These are phyloP conservation scores for Trichocomaceae sp. DNA, from an alignment of 2,329 filamentous ascomycete genomes.

Conservation along the genomic window DNA sequence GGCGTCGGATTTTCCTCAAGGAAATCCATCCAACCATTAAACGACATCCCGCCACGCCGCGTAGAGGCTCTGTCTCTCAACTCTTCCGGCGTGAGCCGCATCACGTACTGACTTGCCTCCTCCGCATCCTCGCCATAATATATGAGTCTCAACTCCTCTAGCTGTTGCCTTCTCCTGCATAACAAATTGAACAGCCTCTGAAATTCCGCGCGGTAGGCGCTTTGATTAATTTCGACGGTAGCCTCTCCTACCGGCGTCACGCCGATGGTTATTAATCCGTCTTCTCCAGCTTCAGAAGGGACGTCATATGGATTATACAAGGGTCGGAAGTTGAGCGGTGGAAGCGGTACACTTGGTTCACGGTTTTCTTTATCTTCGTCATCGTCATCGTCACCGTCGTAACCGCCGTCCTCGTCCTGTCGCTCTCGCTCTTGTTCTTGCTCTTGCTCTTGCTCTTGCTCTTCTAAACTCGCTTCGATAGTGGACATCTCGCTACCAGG, in stretches of 20 bases:
- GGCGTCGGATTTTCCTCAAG: too few relatives aligned
- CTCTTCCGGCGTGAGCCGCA: not conserved
- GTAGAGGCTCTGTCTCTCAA: not conserved
- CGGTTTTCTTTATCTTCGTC: not conserved
- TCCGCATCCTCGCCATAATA: not conserved
- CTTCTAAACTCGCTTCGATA: not conserved
- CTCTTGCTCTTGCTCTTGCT: not conserved
- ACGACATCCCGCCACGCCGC: not conserved
- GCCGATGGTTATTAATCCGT: not conserved
- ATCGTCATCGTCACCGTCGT: too few relatives aligned
- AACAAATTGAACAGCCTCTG: not conserved
- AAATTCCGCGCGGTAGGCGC: not conserved
- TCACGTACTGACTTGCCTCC: not conserved
- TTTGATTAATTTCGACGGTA: not conserved
- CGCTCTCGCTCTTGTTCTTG: not conserved
- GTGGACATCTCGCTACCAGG: not conserved
- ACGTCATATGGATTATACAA: too few relatives aligned
- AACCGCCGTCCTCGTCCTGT: too few relatives aligned
- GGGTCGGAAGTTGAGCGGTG: not conserved
- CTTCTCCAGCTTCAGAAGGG: not conserved
- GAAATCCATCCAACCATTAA: not conserved
- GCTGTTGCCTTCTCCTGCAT: not conserved
- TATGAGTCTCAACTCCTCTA: not conserved
- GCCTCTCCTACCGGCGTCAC: too few relatives aligned
- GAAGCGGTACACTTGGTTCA: not conserved